Conservation (phyloP, 257 asterid genomes). For the Solanum ossicruentum region DNA sequence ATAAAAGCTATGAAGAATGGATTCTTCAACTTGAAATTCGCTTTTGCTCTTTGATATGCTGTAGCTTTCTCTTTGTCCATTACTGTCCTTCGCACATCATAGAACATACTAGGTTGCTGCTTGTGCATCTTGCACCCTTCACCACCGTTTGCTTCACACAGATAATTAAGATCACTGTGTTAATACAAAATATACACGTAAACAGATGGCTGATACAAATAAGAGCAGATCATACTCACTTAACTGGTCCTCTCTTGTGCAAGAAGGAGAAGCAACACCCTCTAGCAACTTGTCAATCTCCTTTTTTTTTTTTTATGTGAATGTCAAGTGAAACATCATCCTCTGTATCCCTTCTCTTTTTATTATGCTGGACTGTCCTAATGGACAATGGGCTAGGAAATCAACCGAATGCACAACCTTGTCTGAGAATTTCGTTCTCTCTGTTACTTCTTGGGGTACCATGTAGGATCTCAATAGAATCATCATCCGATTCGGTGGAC, state of each 20-base stretch:
- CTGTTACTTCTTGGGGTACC: background rate
- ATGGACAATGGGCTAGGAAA: background rate
- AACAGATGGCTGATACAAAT: background rate
- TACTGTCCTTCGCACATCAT: background rate
- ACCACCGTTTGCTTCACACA: background rate
- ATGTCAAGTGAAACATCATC: background rate
- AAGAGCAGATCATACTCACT: background rate
- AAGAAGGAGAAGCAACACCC: background rate
- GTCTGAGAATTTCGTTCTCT: background rate
- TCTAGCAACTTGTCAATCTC: background rate
- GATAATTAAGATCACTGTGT: background rate
- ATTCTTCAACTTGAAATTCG: background rate
- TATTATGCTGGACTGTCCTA: background rate
- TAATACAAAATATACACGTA: background rate
- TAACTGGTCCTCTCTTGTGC: background rate
- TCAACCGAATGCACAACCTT: background rate
- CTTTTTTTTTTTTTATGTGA: background rate
- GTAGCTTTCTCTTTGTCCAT: background rate
- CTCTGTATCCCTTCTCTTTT: background rate
- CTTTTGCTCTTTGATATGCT: constrained; percentile 3
- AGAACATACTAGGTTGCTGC: background rate
- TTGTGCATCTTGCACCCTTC: background rate
- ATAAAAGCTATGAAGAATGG: constrained; percentile 3
- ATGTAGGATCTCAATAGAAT: background rate
- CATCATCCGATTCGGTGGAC: background rate